Evolutionary conservation across 2,329 filamentous ascomycete species (phyloP).

Genomic region (Ophiognomonia clavigignenti-juglandacearum): DNA sequence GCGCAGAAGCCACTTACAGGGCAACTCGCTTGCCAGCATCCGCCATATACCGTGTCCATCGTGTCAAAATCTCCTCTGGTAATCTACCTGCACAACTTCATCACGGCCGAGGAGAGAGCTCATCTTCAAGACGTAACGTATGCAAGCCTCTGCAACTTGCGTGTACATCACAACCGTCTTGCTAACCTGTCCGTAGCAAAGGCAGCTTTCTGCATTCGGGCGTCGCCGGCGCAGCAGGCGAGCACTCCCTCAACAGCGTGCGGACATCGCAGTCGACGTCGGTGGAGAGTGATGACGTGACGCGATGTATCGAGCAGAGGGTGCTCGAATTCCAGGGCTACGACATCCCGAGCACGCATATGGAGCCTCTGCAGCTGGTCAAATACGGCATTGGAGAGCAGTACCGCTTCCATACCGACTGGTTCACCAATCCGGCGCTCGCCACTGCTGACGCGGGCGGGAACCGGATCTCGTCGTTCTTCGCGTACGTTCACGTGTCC

Average conservation of each 20-base stretch:
- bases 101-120: slow-evolving; percentile 29
- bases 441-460: slow-evolving; percentile 29
- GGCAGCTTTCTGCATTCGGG: slow-evolving; percentile 32
- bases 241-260: slow-evolving; percentile 23
- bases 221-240: slow-evolving; percentile 26
- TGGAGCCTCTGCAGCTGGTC: slow-evolving; percentile 35
- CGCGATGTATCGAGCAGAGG: slow-evolving; percentile 33
- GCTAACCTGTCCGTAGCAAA: slow-evolving; percentile 22
- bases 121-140: slow-evolving; percentile 23
- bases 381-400: slow-evolving; percentile 32
- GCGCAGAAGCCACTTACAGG: slow-evolving; percentile 21
- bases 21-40: slow-evolving; percentile 25
- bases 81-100: slow-evolving; percentile 33
- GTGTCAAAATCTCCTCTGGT: slow-evolving; percentile 33
- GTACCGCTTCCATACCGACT: slow-evolving; percentile 38
- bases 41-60: slow-evolving; percentile 27
- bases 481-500: slow-evolving; percentile 32
- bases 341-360: slow-evolving; percentile 26
- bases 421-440: slow-evolving; percentile 30
- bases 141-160: no score
- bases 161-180: no score
- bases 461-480: slow-evolving; percentile 34
- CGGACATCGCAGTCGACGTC: slow-evolving; percentile 35
- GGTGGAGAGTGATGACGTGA: slow-evolving; percentile 28
- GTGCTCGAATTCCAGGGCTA: slow-evolving; percentile 34